These are phyloP conservation scores for Erythrophleum ivorense DNA, from an alignment of 331 rosid genomes.

Conservation along the genomic window DNA sequence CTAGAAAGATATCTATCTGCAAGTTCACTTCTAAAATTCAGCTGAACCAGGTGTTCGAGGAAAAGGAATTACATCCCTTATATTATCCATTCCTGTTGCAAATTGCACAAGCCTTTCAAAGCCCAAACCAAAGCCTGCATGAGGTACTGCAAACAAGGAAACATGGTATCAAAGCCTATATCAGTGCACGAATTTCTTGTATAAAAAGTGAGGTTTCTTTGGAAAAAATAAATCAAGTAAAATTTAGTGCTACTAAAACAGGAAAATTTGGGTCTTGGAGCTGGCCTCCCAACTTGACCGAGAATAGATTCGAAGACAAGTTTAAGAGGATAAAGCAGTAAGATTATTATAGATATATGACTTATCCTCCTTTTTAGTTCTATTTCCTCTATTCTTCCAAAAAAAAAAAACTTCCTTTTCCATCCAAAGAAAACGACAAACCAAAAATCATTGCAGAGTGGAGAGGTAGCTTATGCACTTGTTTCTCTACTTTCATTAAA, in stretches of 20 bases:
- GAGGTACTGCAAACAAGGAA: slow-evolving; percentile 75
- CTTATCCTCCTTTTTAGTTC: neutral
- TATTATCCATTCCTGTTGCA: slow-evolving; percentile 92
- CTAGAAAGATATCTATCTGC: slow-evolving; percentile 9
- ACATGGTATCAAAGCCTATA: slow-evolving; percentile 22
- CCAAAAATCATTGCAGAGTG: neutral
- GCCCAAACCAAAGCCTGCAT: slow-evolving; percentile 95
- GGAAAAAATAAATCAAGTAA: neutral
- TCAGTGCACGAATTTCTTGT: neutral
- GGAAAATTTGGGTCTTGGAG: neutral
- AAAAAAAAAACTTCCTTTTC: neutral
- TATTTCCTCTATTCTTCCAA: slow-evolving; percentile 5
- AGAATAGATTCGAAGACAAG: neutral
- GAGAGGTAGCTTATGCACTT: neutral
- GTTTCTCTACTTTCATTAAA: neutral
- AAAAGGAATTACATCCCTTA: slow-evolving; percentile 90
- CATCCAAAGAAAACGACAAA: neutral
- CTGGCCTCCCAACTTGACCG: neutral
- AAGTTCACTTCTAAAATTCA: slow-evolving; percentile 56
- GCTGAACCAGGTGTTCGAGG: slow-evolving; percentile 95
- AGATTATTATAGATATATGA: neutral
- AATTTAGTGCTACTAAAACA: neutral
- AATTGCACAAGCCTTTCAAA: slow-evolving; percentile 96
- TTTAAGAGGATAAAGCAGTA: neutral
- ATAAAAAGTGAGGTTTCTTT: neutral